Evolutionary conservation across 805 yeast genomes (phyloP), one percentile per base, ranked within the genome.

Genomic region (Scheffersomyces amazonensis): DNA sequence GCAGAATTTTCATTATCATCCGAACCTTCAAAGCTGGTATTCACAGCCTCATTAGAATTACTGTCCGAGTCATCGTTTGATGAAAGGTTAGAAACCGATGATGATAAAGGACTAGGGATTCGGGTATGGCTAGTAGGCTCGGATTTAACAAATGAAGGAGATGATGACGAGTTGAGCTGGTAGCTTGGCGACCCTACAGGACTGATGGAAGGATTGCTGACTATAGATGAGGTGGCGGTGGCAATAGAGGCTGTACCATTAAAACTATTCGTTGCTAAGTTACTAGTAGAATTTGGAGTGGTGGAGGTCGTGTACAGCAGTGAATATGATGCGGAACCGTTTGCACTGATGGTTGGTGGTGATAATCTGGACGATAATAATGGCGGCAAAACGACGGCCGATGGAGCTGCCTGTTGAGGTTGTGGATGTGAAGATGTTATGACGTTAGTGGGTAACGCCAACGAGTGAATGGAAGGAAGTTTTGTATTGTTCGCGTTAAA

Each of bases 391-490:
- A 27, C 15, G 5, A 27, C 17, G 3, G 17, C 17, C 15, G 16
- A 20, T 20, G 22, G 9, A 5, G 13, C 9, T 21, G 17, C 24
- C 7, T 19, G 24, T 17, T 13, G 36, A 25, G 11, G 7, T 16
- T 7, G 21, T 9, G 27, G n/a, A 13, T 16, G 16, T 27, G 11
- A 4, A 13, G 30, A 13, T 23, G n/a, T 23, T 23, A 11, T 6
- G 12, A 5, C 7, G 5, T 7, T 27, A 13, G 63, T 48, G 32
- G 65, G 67, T 53, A 65, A 57, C 36, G 52, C 50, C 31, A 64
- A 60, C 31, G 63, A 52, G 38, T 55, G 62, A 35, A 65, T 63
- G 16, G 68, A 54, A 16, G 71, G 72, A 20, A 65, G 54, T 32
- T 40, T 46, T 24, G 30, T 27, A 13, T 5, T 27, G 15, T 27